phyloP scores from a whole-genome alignment of 2,329 filamentous ascomycete species.

The Phialophora expanda region DNA sequence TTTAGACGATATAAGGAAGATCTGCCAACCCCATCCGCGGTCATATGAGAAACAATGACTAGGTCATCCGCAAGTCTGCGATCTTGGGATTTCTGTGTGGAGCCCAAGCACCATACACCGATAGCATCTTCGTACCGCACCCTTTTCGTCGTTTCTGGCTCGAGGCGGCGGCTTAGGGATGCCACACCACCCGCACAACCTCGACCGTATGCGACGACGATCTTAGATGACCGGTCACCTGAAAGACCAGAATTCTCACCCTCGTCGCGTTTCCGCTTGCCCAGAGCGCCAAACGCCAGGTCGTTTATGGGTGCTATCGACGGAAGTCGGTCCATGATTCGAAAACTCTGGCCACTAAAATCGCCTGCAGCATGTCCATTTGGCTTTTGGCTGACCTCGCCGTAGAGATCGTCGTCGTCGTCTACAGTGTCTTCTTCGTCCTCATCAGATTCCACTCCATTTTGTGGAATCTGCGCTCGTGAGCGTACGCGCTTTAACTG shows the following conservation, averaged over 20 bases:
- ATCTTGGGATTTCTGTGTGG: constrained; percentile 61
- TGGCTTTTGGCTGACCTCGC: constrained; percentile 42
- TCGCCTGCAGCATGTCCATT: constrained; percentile 26
- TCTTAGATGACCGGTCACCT: constrained; percentile 48
- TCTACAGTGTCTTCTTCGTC: constrained; percentile 55
- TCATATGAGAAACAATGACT: constrained; percentile 77
- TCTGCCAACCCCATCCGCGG: constrained; percentile 70
- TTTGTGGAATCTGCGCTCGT: constrained; percentile 46
- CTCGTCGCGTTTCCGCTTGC: constrained; percentile 40
- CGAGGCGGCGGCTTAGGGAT: constrained; percentile 76
- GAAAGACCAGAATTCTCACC: constrained; percentile 58
- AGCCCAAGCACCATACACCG: constrained; percentile 80
- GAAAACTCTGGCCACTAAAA: constrained; percentile 26
- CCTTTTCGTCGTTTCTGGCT: constrained; percentile 71
- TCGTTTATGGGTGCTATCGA: constrained; percentile 37
- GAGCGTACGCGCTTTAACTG: constrained; percentile 36
- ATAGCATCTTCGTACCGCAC: constrained; percentile 75
- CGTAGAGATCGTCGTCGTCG: constrained; percentile 60
- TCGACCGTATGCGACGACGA: constrained; percentile 61
- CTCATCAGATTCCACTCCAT: constrained; percentile 60
- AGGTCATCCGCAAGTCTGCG: constrained; percentile 67
- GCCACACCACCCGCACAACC: constrained; percentile 70
- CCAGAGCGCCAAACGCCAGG: constrained; percentile 28
- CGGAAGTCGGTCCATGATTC: constrained; percentile 31
- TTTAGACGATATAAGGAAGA: constrained; percentile 79